These are phyloP conservation scores for Didymella lethalis DNA, from an alignment of 2,329 filamentous ascomycete genomes.

Conservation along the genomic window DNA sequence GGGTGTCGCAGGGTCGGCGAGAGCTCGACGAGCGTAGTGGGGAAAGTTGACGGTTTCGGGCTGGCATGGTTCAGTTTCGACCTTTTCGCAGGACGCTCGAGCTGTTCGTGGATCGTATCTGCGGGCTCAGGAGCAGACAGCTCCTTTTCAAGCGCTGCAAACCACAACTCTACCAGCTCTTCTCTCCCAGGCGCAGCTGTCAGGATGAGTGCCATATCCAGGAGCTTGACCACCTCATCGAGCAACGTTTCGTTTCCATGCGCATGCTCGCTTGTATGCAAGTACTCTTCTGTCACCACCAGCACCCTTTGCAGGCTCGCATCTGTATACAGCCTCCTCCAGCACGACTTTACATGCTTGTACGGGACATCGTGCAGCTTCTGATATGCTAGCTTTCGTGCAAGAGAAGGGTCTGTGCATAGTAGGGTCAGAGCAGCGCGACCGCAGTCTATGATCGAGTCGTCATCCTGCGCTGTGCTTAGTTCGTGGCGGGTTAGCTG, in stretches of 20 bases:
- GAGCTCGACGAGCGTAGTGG: slow-evolving; percentile 10
- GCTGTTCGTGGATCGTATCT: background rate
- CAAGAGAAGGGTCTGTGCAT: slow-evolving; percentile 55
- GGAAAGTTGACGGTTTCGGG: slow-evolving; percentile 29
- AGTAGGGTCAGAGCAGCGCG: slow-evolving; percentile 51
- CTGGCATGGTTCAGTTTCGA: slow-evolving; percentile 18
- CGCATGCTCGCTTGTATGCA: slow-evolving; percentile 7
- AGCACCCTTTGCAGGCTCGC: slow-evolving; percentile 70
- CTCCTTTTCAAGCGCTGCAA: slow-evolving; percentile 56
- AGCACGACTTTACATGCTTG: slow-evolving; percentile 70
- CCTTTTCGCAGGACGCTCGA: slow-evolving; percentile 29
- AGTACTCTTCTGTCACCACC: slow-evolving; percentile 32
- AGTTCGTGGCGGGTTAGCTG: slow-evolving; percentile 38
- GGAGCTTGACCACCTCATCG: slow-evolving; percentile 65
- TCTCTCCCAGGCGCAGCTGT: slow-evolving; percentile 57
- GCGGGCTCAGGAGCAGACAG: slow-evolving; percentile 2
- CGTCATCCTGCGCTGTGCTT: slow-evolving; percentile 27
- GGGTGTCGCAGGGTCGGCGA: slow-evolving; percentile 28
- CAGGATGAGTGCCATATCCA: slow-evolving; percentile 81
- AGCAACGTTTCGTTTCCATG: slow-evolving; percentile 54
- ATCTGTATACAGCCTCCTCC: slow-evolving; percentile 76
- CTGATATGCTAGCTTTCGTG: slow-evolving; percentile 66
- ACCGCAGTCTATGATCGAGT: slow-evolving; percentile 53
- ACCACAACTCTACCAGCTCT: slow-evolving; percentile 56
- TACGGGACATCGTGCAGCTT: slow-evolving; percentile 76